These are phyloP conservation scores for Kentomonas sorsogonicus DNA, from an alignment of 208 protist genomes.

Conservation along the genomic window DNA sequence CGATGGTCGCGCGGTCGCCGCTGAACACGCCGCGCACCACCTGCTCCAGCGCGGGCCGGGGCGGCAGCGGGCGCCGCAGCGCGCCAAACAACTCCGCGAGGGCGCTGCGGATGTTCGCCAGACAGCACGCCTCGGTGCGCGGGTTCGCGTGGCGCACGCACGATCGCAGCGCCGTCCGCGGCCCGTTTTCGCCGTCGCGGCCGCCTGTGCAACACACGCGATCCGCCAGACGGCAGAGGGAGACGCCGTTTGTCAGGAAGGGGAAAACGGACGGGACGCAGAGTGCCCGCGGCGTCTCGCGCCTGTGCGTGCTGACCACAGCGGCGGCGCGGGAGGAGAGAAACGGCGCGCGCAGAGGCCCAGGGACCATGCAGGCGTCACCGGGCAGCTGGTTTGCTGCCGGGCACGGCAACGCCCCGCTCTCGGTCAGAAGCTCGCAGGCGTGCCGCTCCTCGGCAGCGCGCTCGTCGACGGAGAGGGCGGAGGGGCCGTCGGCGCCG, in stretches of 20 bases:
- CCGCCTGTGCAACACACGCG: constrained; percentile 14
- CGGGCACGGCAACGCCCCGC: constrained; percentile 48
- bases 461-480: constrained; percentile 14
- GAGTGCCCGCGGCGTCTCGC: constrained; percentile 25
- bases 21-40: constrained; percentile 30
- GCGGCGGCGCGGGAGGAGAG: constrained; percentile 25
- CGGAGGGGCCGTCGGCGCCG: not conserved
- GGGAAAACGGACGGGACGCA: constrained; percentile 74
- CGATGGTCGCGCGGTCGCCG: constrained; percentile 40
- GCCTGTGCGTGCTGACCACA: constrained; percentile 19
- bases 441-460: constrained; percentile 32
- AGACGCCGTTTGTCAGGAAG: constrained; percentile 67
- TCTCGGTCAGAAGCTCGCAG: constrained; percentile 41
- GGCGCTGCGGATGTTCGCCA: constrained; percentile 40
- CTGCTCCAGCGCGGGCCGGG: constrained; percentile 12
- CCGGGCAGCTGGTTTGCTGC: constrained; percentile 40
- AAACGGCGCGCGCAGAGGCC: constrained; percentile 42
- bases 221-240: constrained; percentile 40
- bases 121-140: constrained; percentile 38
- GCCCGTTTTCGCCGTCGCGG: not conserved
- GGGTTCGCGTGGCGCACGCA: constrained; percentile 39
- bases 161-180: not conserved
- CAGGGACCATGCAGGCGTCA: constrained; percentile 50
- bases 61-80: not conserved
- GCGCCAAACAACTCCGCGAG: constrained; percentile 25